A percentile compares a stretch with the other conserved stretches of the same genome.
These are phyloP conservation scores for Saprolegnia diclina DNA, from an alignment of 352 stramenopile genomes.

Conservation along the genomic window DNA sequence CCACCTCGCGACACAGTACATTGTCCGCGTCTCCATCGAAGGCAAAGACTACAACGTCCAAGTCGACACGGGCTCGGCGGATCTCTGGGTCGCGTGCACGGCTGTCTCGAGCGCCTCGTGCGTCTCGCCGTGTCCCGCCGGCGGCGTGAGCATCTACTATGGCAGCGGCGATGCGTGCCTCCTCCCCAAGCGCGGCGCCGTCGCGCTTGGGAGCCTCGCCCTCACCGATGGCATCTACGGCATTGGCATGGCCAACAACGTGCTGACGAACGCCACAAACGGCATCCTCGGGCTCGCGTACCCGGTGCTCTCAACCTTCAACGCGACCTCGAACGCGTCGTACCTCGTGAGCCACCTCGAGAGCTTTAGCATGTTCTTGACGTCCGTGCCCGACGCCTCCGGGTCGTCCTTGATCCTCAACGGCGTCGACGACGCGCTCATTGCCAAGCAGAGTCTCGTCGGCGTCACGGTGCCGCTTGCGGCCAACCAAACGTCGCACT, in stretches of 20 bases:
- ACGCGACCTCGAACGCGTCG: slow-evolving; percentile 14
- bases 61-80: slow-evolving; percentile 70
- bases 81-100: slow-evolving; percentile 69
- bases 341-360: slow-evolving; percentile 39
- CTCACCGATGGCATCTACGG: slow-evolving; percentile 53
- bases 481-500: slow-evolving; percentile 37
- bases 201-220: slow-evolving; percentile 43
- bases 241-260: slow-evolving; percentile 46
- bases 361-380: slow-evolving; percentile 65
- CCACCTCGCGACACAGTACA: slow-evolving; percentile 38
- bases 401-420: slow-evolving; percentile 67
- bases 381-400: slow-evolving; percentile 33
- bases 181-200: slow-evolving; percentile 30
- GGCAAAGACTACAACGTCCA: slow-evolving; percentile 41
- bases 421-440: slow-evolving; percentile 51
- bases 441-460: slow-evolving; percentile 39
- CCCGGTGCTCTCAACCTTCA: slow-evolving; percentile 40
- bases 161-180: slow-evolving; percentile 63
- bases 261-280: slow-evolving; percentile 31
- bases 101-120: slow-evolving; percentile 32
- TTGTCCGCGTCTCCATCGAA: slow-evolving; percentile 44
- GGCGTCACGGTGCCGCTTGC: slow-evolving; percentile 45
- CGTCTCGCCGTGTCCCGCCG: slow-evolving; percentile 35
- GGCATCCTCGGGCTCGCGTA: slow-evolving; percentile 66
- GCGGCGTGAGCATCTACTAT: slow-evolving; percentile 46